phyloP scores from a whole-genome alignment of 306 rosid genomes.

The Pterocarpus macrocarpus region DNA sequence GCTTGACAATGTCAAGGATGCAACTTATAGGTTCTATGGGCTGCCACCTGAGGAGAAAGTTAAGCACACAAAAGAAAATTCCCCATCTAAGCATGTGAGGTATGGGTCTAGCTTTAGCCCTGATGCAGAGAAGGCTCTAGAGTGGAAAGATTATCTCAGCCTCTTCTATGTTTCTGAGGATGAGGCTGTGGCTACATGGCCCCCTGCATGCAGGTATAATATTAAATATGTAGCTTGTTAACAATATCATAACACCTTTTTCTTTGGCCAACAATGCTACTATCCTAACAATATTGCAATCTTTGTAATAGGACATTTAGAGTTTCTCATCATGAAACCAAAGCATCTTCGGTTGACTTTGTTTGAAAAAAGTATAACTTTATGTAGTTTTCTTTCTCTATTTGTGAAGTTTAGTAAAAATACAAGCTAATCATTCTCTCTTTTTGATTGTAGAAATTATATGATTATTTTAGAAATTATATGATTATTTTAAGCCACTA shows the following conservation, averaged over 20 bases:
- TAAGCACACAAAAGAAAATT: slow-evolving; percentile 52
- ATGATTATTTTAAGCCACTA: too few relatives aligned
- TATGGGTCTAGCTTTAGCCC: slow-evolving; percentile 68
- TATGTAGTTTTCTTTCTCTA: too few relatives aligned
- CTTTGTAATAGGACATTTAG: background rate
- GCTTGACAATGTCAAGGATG: slow-evolving; percentile 56
- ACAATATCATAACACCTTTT: background rate
- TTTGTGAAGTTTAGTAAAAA: too few relatives aligned
- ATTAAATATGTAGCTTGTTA: background rate
- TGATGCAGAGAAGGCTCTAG: slow-evolving; percentile 63
- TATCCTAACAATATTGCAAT: too few relatives aligned
- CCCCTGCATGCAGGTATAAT: slow-evolving; percentile 60
- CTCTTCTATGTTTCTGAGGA: slow-evolving; percentile 69
- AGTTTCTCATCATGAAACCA: too few relatives aligned
- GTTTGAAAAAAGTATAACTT: too few relatives aligned
- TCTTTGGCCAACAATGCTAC: background rate
- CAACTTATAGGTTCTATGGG: slow-evolving; percentile 62
- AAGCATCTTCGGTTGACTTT: background rate
- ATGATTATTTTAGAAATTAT: too few relatives aligned
- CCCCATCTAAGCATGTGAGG: slow-evolving; percentile 51
- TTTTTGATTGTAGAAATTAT: too few relatives aligned
- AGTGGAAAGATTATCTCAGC: slow-evolving; percentile 74
- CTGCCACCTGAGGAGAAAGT: slow-evolving; percentile 58
- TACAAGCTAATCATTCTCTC: too few relatives aligned
- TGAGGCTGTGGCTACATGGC: slow-evolving; percentile 67